Evolutionary conservation across 305 asterid genomes (phyloP).

Genomic region (Rubia peregrina): DNA sequence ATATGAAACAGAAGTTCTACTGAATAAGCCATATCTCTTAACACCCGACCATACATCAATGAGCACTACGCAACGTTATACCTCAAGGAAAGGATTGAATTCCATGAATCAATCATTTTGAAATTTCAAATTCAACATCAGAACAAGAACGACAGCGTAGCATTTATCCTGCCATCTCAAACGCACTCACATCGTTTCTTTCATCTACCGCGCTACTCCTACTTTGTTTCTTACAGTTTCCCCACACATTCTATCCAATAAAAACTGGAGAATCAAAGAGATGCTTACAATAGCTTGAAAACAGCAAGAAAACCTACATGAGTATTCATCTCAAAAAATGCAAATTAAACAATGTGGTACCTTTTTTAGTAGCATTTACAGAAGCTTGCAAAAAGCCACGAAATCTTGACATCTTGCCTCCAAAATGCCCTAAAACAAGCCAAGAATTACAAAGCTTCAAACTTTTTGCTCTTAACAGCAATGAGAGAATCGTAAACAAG

Average conservation of each 20-base stretch:
- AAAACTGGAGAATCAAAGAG: not conserved
- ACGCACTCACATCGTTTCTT: not conserved
- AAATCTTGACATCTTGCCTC: slow-evolving; percentile 57
- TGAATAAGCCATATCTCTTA: not conserved
- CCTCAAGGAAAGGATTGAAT: not conserved
- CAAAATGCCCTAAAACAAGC: slow-evolving; percentile 8
- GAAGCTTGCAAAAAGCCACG: slow-evolving; percentile 73
- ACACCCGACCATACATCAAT: not conserved
- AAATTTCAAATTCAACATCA: not conserved
- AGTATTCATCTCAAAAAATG: not conserved
- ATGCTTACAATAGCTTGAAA: not conserved
- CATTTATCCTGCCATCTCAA: not conserved
- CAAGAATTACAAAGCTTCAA: not conserved
- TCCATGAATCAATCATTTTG: not conserved
- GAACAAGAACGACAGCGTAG: not conserved
- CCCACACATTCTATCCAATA: not conserved
- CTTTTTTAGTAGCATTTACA: slow-evolving; percentile 67
- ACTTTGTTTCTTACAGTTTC: not conserved
- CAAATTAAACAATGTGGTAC: slow-evolving; percentile 21
- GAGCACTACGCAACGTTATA: not conserved
- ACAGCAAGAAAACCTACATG: not conserved
- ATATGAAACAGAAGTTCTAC: not conserved
- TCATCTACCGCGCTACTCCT: not conserved
- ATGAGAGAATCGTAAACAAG: not conserved
- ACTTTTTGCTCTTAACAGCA: not conserved